Conservation (phyloP, 2,329 filamentous ascomycete species). For the Penicillium sp. region DNA sequence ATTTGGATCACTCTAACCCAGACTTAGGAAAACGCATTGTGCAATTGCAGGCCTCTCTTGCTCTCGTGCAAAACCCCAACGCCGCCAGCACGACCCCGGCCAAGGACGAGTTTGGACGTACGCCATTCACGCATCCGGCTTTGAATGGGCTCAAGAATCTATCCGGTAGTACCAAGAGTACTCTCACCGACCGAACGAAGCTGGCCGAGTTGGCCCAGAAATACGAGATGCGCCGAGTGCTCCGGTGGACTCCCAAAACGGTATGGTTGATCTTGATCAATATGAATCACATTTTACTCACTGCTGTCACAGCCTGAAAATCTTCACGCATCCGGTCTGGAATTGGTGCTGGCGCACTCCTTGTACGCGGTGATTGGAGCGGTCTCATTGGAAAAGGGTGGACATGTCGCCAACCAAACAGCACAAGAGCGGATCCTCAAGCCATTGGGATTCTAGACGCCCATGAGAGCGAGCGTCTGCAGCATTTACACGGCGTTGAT, state of each 20-base stretch:
- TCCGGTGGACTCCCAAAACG: slow-evolving; percentile 83
- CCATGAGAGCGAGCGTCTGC: slow-evolving; percentile 20
- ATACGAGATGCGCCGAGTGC: slow-evolving; percentile 65
- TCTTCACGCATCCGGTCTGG: slow-evolving; percentile 64
- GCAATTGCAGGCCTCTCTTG: slow-evolving; percentile 59
- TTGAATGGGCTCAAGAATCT: slow-evolving; percentile 71
- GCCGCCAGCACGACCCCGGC: slow-evolving; percentile 25
- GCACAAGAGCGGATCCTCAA: slow-evolving; percentile 70
- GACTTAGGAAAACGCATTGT: slow-evolving; percentile 62
- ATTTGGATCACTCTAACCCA: neutral
- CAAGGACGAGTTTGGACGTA: slow-evolving; percentile 51
- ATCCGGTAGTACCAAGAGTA: slow-evolving; percentile 52
- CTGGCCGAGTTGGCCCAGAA: slow-evolving; percentile 62
- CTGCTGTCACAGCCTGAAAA: slow-evolving; percentile 52
- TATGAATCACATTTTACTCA: neutral
- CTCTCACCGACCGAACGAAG: slow-evolving; percentile 59
- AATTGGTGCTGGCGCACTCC: slow-evolving; percentile 68
- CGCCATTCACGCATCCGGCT: slow-evolving; percentile 64
- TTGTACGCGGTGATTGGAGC: slow-evolving; percentile 85
- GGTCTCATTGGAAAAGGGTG: slow-evolving; percentile 79
- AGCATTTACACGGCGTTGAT: slow-evolving; percentile 38
- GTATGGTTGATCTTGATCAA: slow-evolving; percentile 47
- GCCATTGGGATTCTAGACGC: slow-evolving; percentile 40
- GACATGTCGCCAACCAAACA: slow-evolving; percentile 66
- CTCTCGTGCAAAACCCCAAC: slow-evolving; percentile 49